Evolutionary conservation across 1,139 yeast genomes (phyloP).

Genomic region (Debaryomyces udenii): DNA sequence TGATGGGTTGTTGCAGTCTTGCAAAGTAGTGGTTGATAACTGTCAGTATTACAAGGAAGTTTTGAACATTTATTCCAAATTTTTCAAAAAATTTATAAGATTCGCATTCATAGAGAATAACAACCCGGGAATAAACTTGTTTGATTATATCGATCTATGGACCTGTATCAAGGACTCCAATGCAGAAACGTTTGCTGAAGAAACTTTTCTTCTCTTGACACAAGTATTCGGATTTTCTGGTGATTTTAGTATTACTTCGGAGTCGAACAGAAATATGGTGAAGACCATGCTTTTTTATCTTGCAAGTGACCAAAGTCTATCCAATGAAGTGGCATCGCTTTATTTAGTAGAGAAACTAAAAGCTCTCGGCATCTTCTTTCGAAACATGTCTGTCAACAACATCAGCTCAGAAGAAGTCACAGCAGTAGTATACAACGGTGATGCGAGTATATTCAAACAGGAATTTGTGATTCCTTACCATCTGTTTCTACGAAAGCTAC

Average conservation of each 20-base stretch:
- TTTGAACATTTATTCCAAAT: conserved; percentile 28
- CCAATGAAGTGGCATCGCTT: conserved; percentile 12
- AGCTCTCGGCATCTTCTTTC: conserved; percentile 29
- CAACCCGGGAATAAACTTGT: conserved; percentile 12
- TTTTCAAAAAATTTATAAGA: conserved; percentile 33
- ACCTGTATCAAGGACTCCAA: conserved; percentile 13
- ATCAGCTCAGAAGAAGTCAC: neutral
- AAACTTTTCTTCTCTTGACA: conserved; percentile 19
- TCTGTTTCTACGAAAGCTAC: conserved; percentile 18
- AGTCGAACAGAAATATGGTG: conserved; percentile 2
- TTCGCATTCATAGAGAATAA: conserved; percentile 14
- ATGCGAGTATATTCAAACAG: conserved; percentile 16
- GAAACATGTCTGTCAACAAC: conserved; percentile 7
- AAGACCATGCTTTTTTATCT: conserved; percentile 11
- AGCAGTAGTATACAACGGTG: conserved; percentile 11
- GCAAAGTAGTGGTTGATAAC: conserved; percentile 40
- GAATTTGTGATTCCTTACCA: conserved; percentile 22
- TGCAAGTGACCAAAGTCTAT: conserved; percentile 1
- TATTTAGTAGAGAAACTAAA: conserved; percentile 32
- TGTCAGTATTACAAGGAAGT: conserved; percentile 41
- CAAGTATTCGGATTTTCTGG: conserved; percentile 16
- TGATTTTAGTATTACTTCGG: neutral
- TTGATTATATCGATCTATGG: conserved; percentile 25
- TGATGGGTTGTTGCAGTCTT: conserved; percentile 20
- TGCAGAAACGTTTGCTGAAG: conserved; percentile 14